A percentile compares a stretch with the other conserved stretches of the same genome.
phyloP scores from a whole-genome alignment of 768 basidiomycete genomes.

The Rhizopogon salebrosus region DNA sequence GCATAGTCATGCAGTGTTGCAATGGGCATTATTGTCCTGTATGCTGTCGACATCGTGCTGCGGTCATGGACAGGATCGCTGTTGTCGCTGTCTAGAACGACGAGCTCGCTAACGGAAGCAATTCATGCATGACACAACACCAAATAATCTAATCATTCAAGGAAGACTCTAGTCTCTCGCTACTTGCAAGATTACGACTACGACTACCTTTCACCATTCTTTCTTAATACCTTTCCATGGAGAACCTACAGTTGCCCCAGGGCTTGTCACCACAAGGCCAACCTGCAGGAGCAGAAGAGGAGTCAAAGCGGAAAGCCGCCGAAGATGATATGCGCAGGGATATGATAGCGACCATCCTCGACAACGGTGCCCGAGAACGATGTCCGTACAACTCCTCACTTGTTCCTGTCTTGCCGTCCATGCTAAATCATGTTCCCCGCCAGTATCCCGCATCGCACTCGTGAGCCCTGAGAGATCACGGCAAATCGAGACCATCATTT shows the following conservation, averaged over 20 bases:
- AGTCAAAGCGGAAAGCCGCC: constrained; percentile 49
- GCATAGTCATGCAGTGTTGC: constrained; percentile 3
- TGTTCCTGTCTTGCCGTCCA: not conserved
- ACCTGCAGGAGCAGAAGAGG: constrained; percentile 48
- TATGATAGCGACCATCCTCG: constrained; percentile 73
- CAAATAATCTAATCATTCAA: constrained; percentile 1
- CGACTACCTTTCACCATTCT: not conserved
- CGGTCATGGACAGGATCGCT: not conserved
- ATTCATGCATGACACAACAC: not conserved
- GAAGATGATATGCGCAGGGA: constrained; percentile 77
- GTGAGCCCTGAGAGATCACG: constrained; percentile 79
- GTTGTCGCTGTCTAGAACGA: not conserved
- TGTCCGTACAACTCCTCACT: constrained; percentile 35
- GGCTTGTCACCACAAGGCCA: constrained; percentile 21
- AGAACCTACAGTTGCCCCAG: constrained; percentile 20
- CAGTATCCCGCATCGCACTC: constrained; percentile 84
- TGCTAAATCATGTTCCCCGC: not conserved
- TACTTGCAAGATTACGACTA: no score
- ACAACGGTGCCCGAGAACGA: constrained; percentile 74
- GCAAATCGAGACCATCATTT: constrained; percentile 73
- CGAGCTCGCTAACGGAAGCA: not conserved
- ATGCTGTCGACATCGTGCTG: constrained; percentile 13
- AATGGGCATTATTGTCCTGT: constrained; percentile 16
- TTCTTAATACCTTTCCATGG: constrained; percentile 13
- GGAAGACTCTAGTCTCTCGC: no score